A percentile compares a stretch with the other conserved stretches of the same genome.
phyloP scores from a whole-genome alignment of 352 stramenopile species.

The Phytophthora citrophthora region DNA sequence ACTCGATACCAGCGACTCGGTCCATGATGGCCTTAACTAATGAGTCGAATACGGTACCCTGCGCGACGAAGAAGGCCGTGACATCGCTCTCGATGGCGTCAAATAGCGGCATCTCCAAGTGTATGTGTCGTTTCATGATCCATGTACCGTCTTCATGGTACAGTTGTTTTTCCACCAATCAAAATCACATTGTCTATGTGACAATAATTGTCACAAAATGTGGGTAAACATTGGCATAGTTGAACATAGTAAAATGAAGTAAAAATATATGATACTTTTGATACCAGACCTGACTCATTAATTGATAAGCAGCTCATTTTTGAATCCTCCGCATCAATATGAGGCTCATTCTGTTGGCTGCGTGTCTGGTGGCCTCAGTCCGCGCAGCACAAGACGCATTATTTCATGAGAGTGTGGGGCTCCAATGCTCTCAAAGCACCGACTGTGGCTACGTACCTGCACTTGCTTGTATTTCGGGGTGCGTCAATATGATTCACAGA shows the following conservation, averaged over 20 bases:
- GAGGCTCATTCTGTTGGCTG: slow-evolving; percentile 6
- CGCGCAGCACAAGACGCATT: slow-evolving; percentile 11
- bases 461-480: slow-evolving; percentile 73
- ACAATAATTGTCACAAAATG: slow-evolving; percentile 22
- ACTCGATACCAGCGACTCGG: slow-evolving; percentile 52
- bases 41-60: slow-evolving; percentile 69
- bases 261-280: neutral
- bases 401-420: slow-evolving; percentile 47
- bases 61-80: slow-evolving; percentile 71
- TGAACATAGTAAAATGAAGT: neutral
- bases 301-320: slow-evolving; percentile 6
- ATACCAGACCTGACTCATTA: slow-evolving; percentile 4
- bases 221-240: slow-evolving; percentile 21
- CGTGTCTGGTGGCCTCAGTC: slow-evolving; percentile 8
- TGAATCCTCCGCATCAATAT: neutral
- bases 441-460: slow-evolving; percentile 84
- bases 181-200: slow-evolving; percentile 5
- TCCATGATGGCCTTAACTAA: slow-evolving; percentile 67
- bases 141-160: slow-evolving; percentile 14
- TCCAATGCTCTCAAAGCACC: slow-evolving; percentile 48
- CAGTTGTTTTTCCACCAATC: slow-evolving; percentile 5
- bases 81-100: slow-evolving; percentile 68
- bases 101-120: slow-evolving; percentile 65
- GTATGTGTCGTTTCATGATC: slow-evolving; percentile 17
- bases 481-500: slow-evolving; percentile 5